Percentiles rank a stretch among this genome's conserved stretches.
Conservation (phyloP, 169 alveolate species). For the Cryptosporidium viatorum region DNA sequence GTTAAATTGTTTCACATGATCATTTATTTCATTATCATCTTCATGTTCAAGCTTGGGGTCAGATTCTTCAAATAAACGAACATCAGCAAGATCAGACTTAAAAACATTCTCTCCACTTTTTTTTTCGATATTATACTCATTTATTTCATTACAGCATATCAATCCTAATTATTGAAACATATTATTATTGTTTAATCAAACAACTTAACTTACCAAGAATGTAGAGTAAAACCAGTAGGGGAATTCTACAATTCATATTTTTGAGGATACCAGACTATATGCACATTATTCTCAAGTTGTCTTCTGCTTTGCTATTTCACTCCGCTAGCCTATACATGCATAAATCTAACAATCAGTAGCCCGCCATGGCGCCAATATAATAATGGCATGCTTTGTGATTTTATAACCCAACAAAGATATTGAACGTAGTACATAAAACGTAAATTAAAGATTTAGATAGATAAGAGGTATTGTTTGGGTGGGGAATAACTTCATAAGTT, state of each 20-base stretch:
- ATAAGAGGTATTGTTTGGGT: not conserved
- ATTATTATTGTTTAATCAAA: not conserved
- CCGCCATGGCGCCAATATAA: constrained; percentile 55
- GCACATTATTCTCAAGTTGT: not conserved
- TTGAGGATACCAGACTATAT: not conserved
- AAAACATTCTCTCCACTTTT: not conserved
- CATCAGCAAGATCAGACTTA: not conserved
- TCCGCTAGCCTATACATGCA: constrained; percentile 20
- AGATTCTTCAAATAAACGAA: not conserved
- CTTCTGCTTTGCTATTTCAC: not conserved
- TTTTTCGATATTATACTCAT: not conserved
- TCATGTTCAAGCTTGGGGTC: not conserved
- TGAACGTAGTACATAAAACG: not conserved
- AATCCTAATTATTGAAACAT: not conserved
- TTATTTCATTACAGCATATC: not conserved
- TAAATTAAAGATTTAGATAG: not conserved
- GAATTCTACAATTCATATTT: constrained; percentile 22
- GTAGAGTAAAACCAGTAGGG: not conserved
- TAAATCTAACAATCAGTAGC: constrained; percentile 47
- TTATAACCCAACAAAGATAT: not conserved
- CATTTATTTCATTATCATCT: not conserved
- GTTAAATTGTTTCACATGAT: not conserved
- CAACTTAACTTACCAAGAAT: constrained; percentile 2
- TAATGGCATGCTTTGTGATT: not conserved
- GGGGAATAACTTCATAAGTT: not conserved